Evolutionary conservation across 495 filamentous ascomycete genomes (phyloP).

Genomic region (Tuber borchii): DNA sequence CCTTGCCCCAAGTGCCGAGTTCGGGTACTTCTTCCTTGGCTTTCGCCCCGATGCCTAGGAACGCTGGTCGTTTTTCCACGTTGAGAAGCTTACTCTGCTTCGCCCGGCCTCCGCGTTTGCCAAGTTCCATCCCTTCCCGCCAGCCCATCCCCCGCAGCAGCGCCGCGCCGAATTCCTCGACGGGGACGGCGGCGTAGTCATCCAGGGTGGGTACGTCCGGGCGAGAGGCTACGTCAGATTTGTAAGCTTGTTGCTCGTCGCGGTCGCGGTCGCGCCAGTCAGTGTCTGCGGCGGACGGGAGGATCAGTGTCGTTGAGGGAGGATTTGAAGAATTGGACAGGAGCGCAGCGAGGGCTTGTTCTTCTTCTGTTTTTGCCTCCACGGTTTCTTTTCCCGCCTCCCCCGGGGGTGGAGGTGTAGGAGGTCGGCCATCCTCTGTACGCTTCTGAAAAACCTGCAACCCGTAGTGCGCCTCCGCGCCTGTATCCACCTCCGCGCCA

Average conservation of each 20-base stretch:
- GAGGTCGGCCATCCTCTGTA: conserved; percentile 42
- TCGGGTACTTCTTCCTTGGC: conserved; percentile 47
- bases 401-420: conserved; percentile 4
- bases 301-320: conserved; percentile 57
- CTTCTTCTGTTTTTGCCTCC: conserved; percentile 55
- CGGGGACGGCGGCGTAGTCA: conserved; percentile 79
- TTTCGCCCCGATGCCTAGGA: conserved; percentile 80
- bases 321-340: conserved; percentile 49
- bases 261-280: conserved; percentile 41
- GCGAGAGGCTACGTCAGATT: conserved; percentile 59
- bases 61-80: conserved; percentile 63
- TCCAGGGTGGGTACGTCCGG: conserved; percentile 70
- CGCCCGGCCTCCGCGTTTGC: conserved; percentile 48
- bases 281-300: conserved; percentile 43
- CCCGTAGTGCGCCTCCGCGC: conserved; percentile 48
- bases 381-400: conserved; percentile 10
- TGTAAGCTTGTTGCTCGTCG: conserved; percentile 64
- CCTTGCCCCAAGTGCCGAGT: conserved; percentile 65
- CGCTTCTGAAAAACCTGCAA: conserved; percentile 47
- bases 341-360: conserved; percentile 74
- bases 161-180: conserved; percentile 88
- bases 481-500: conserved; percentile 45
- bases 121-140: conserved; percentile 73
- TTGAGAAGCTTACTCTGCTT: conserved; percentile 48
- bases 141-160: conserved; percentile 88